Conservation (phyloP, 306 rosid genomes). For the Mimosa pudica region DNA sequence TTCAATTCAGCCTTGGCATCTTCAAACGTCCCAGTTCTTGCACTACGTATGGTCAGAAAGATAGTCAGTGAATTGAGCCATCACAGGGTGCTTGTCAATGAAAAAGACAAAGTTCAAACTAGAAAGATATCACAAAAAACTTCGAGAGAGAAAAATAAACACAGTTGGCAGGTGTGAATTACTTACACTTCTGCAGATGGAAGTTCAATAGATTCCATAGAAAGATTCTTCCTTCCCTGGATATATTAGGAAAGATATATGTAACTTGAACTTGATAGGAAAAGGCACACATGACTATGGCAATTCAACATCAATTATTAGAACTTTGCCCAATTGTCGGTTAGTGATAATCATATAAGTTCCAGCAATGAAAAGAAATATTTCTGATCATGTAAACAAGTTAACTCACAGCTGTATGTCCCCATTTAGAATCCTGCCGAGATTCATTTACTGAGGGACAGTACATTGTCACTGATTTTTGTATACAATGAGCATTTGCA, state of each 20-base stretch:
- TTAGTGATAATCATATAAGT: slow-evolving; percentile 27
- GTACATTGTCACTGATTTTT: slow-evolving; percentile 58
- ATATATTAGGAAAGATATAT: slow-evolving; percentile 26
- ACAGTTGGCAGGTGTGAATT: slow-evolving; percentile 37
- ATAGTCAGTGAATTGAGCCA: slow-evolving; percentile 36
- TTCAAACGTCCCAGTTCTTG: slow-evolving; percentile 70
- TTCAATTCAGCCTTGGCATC: slow-evolving; percentile 61
- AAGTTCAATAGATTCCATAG: slow-evolving; percentile 81
- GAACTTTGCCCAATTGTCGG: slow-evolving; percentile 23
- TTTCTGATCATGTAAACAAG: slow-evolving; percentile 28
- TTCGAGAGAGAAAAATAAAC: slow-evolving; percentile 12
- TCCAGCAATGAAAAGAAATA: slow-evolving; percentile 24
- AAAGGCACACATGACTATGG: slow-evolving; percentile 21
- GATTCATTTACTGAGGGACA: slow-evolving; percentile 40
- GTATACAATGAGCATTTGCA: slow-evolving; percentile 46
- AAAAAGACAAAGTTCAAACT: slow-evolving; percentile 24
- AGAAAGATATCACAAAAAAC: slow-evolving; percentile 8
- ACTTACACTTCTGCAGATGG: slow-evolving; percentile 78
- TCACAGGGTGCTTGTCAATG: slow-evolving; percentile 20
- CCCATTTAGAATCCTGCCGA: slow-evolving; percentile 52
- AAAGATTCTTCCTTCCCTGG: slow-evolving; percentile 95
- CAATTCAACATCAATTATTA: slow-evolving; percentile 9
- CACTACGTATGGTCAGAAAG: slow-evolving; percentile 50
- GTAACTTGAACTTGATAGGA: slow-evolving; percentile 13
- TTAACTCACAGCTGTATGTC: slow-evolving; percentile 80